Base-by-base conservation (phyloP, 257 asterid genomes). In the Nicotiana paniculata region DNA sequence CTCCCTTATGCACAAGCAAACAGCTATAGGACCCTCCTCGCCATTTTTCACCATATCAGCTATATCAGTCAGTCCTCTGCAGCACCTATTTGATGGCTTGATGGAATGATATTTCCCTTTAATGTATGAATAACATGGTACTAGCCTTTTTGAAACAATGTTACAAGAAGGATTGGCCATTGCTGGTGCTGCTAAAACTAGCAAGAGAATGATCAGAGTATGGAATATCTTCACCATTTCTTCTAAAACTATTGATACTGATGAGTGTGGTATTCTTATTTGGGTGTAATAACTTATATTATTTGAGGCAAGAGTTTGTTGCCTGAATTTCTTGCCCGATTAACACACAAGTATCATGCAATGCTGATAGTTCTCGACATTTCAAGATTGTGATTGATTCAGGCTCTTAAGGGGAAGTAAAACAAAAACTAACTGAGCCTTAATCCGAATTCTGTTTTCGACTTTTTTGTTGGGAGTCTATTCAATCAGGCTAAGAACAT, bases 1-100 rank as follows among this genome's bases (percentile, higher is more conserved):
- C 85, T 13, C 28, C 30, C 57, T 87, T 64, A 17, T 77, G 33
- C 90, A 87, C 2, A 68, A 68, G 53, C 90, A 87, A 10, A 80
- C 10, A 18, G 85, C 86, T 1, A 58, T 37, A 37, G 77, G 67
- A 79, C 65, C 65, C 65, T 83, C 87, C 15, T 59, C 24, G 6
- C 65, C 32, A 59, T 21, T 59, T 21, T n/a, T 59, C 32, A 59
- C 0, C 65, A 21, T 59, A 21, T n/a, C 30, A 3, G 5, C 65
- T 59, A 59, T 59, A 9, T 59, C 30, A 59, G 9, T 59, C 65
- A 59, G 65, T 59, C 65, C 65, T 59, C 32, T 59, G 65, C 65
- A 21, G 30, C 65, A 59, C 65, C 13, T 59, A 59, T 59, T 59
- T 59, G 65, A 59, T 21, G 65, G 30, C 9, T 59, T 59, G 15